Conservation (phyloP, 352 stramenopile species). For the Globisporangium solare region DNA sequence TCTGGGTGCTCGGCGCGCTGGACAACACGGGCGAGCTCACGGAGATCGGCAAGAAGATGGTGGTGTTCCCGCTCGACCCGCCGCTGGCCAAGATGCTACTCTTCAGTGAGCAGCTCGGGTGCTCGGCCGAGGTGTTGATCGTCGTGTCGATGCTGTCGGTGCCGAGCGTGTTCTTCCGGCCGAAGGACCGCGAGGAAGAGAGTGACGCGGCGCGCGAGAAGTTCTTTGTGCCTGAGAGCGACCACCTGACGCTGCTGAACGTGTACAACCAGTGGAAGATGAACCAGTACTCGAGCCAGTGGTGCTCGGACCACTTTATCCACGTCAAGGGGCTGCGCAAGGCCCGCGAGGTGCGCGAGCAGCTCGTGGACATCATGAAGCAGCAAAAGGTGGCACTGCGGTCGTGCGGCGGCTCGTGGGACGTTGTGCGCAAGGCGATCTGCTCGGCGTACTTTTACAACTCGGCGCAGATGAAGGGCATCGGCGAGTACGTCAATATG, state of each 20-base stretch:
- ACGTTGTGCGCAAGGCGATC: constrained; percentile 97
- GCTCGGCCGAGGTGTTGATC: constrained; percentile 93
- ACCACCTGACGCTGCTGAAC: constrained; percentile 97
- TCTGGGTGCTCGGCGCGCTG: constrained; percentile 97
- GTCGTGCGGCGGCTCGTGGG: constrained; percentile 92
- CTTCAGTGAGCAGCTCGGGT: constrained; percentile 92
- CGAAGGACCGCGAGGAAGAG: constrained; percentile 97
- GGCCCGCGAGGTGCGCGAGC: constrained; percentile 89
- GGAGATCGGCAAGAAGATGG: constrained; percentile 95
- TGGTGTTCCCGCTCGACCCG: constrained; percentile 98
- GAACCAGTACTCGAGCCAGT: constrained; percentile 94
- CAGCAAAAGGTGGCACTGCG: constrained; percentile 91
- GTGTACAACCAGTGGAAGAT: constrained; percentile 94
- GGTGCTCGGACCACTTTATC: constrained; percentile 96
- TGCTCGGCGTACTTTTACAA: constrained; percentile 99
- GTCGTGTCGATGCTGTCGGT: constrained; percentile 98
- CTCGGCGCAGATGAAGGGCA: constrained; percentile 97
- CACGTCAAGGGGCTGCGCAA: constrained; percentile 94
- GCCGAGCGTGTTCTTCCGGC: constrained; percentile 95
- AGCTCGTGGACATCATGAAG: constrained; percentile 99
- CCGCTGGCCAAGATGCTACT: constrained; percentile 95
- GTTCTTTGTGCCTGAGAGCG: constrained; percentile 98
- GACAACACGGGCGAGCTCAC: constrained; percentile 97
- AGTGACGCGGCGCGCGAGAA: constrained; percentile 96
- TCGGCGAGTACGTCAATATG: constrained; percentile 99